Evolutionary conservation across 2,329 filamentous ascomycete genomes (phyloP).

Genomic region (Clarireedia paspali): DNA sequence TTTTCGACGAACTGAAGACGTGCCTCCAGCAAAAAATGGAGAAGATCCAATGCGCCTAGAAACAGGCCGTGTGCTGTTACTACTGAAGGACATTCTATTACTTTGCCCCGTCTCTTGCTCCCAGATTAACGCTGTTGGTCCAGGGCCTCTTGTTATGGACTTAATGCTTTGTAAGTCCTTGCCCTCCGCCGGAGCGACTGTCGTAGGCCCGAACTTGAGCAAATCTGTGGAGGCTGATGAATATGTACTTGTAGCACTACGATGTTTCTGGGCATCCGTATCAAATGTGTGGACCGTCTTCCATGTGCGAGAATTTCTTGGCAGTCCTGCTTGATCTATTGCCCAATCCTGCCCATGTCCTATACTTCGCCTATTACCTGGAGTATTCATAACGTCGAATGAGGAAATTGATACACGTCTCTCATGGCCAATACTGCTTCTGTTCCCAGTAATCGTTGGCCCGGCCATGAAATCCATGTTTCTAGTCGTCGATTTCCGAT

Average conservation of each 20-base stretch:
- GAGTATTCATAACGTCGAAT: conserved; percentile 5
- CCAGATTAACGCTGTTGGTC: conserved; percentile 2
- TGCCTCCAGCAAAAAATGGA: conserved; percentile 23
- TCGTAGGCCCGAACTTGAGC: conserved; percentile 5
- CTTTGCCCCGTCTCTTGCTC: conserved; percentile 2
- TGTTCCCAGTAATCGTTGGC: background rate
- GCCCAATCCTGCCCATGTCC: conserved; percentile 23
- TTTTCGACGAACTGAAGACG: conserved; percentile 10
- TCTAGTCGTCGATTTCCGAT: conserved; percentile 13
- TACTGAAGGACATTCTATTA: conserved; percentile 6
- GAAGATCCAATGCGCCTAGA: conserved; percentile 21
- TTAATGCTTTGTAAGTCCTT: conserved; percentile 9
- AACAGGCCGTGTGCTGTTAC: conserved; percentile 16
- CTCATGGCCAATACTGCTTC: conserved; percentile 20
- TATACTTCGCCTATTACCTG: conserved; percentile 15
- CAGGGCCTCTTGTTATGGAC: conserved; percentile 11
- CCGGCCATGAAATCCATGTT: conserved; percentile 13
- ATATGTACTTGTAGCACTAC: conserved; percentile 14
- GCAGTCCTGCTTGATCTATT: background rate
- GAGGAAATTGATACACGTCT: conserved; percentile 15
- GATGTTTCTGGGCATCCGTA: conserved; percentile 7
- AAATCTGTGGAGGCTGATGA: conserved; percentile 2
- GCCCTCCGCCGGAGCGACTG: conserved; percentile 17
- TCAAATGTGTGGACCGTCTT: conserved; percentile 14
- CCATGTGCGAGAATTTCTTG: conserved; percentile 22